Evolutionary conservation across 495 filamentous ascomycete species (phyloP), one percentile per base, ranked within the genome.

Genomic region (Xylaria longipes): DNA sequence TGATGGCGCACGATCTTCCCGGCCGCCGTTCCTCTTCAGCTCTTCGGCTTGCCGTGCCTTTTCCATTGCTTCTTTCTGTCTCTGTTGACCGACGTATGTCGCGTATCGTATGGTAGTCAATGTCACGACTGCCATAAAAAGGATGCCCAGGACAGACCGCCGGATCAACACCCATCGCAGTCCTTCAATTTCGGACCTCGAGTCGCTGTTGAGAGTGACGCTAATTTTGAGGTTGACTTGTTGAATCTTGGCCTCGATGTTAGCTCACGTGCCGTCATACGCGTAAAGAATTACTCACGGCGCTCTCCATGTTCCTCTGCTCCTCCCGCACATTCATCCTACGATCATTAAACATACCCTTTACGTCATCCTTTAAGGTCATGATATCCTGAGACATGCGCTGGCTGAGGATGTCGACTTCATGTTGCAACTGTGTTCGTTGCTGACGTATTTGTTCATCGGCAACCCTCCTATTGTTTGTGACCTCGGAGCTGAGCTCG

Each of bases 191-290:
- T 98, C 93, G 33, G 91, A 94, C 77, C 93, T 94, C 20, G 91
- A 85, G 77, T 98, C 96, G 71, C 92, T 94, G 76, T 92, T 94
- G 48, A 99, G 84, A 17, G 85, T 86, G 37, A 97, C 92, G 11
- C 91, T 94, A 77, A 98, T 97, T 77, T 95, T 95, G 80, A 97
- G 95, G 82, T 95, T 96, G 70, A 97, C 82, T 80, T 97, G 92
- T 83, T 96, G 93, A 35, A 98, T 96, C 85, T 93, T 65, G 83
- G 15, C 72, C 43, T 27, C 33, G 27, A 69, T 37, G 43, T 68
- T 64, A 20, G 45, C 43, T 20, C 45, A 27, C 57, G 37, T 56
- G 37, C 5, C 48, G 29, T 25, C 54, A 35, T 33, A 27, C 33
- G 33, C 56, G 25, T 43, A 7, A 9, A 46, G 25, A 6, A 68